A percentile compares a stretch with the other conserved stretches of the same genome.
Evolutionary conservation across 805 yeast genomes (phyloP).

Genomic region (Scheffersomyces amazonensis): DNA sequence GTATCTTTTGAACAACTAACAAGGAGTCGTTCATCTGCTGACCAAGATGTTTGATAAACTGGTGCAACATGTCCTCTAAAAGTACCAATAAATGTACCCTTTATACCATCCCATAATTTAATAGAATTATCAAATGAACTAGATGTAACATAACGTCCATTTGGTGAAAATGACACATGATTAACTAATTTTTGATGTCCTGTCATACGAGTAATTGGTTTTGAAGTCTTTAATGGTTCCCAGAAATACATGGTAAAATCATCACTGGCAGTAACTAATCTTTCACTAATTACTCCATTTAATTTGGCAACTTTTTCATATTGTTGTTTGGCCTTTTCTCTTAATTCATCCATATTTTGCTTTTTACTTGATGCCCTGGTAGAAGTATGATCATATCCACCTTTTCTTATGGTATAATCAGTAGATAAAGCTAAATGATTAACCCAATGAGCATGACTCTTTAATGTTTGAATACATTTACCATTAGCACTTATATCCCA

Average conservation of each 20-base stretch:
- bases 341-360: constrained; percentile 22
- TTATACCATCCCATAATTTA: constrained; percentile 93
- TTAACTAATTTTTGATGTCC: constrained; percentile 97
- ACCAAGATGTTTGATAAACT: constrained; percentile 97
- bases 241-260: constrained; percentile 97
- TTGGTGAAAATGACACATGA: constrained; percentile 94
- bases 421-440: constrained; percentile 91
- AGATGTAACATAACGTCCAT: constrained; percentile 85
- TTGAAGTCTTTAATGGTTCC: constrained; percentile 80
- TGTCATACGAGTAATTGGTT: constrained; percentile 91
- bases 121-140: constrained; percentile 95
- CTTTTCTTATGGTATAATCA: constrained; percentile 81
- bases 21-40: constrained; percentile 85
- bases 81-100: constrained; percentile 86
- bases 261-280: constrained; percentile 92
- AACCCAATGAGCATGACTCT: constrained; percentile 97
- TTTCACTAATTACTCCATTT: constrained; percentile 59
- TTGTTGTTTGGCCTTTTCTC: constrained; percentile 52
- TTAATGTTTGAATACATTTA: constrained; percentile 70
- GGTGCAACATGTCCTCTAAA: constrained; percentile 97
- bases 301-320: constrained; percentile 62
- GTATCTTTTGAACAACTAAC: constrained; percentile 96
- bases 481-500: constrained; percentile 84
- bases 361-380: constrained; percentile 35
- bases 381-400: constrained; percentile 76